Conservation (phyloP, 108 stramenopile genomes). For the Tribonema minus region DNA sequence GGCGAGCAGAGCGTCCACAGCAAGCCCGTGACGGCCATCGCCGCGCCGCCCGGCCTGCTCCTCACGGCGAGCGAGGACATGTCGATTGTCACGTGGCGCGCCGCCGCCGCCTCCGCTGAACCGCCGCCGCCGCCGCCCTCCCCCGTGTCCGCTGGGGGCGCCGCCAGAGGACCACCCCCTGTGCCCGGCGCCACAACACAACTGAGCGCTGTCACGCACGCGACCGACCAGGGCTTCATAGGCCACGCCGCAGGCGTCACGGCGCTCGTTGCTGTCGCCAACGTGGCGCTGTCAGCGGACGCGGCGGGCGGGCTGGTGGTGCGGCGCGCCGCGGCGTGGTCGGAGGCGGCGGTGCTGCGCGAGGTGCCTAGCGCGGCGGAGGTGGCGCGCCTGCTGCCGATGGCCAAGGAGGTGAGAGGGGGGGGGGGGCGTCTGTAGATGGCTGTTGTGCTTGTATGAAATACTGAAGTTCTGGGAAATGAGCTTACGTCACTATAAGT, state of each 20-base stretch:
- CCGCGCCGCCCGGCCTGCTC: background rate
- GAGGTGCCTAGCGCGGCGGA: too few relatives aligned
- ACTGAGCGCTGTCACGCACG: background rate
- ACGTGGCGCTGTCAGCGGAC: background rate
- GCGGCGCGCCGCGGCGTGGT: too few relatives aligned
- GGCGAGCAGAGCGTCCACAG: conserved; percentile 22
- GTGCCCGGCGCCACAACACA: background rate
- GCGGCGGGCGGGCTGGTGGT: background rate
- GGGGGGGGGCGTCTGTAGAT: too few relatives aligned
- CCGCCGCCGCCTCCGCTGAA: background rate
- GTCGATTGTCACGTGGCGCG: conserved; percentile 26
- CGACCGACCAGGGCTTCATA: background rate
- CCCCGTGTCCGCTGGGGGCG: background rate
- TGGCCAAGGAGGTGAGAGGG: too few relatives aligned
- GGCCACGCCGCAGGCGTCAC: conserved; percentile 1
- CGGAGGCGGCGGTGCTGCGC: too few relatives aligned
- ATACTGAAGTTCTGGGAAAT: too few relatives aligned
- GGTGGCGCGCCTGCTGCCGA: too few relatives aligned
- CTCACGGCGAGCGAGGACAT: conserved; percentile 1
- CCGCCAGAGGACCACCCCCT: background rate
- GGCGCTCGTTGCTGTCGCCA: background rate
- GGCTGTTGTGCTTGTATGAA: too few relatives aligned
- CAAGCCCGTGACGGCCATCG: conserved; percentile 2
- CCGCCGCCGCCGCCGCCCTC: background rate
- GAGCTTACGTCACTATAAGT: too few relatives aligned